These are phyloP conservation scores for Pseudozyma sp. DNA, from an alignment of 1,284 basidiomycete species.

Conservation along the genomic window DNA sequence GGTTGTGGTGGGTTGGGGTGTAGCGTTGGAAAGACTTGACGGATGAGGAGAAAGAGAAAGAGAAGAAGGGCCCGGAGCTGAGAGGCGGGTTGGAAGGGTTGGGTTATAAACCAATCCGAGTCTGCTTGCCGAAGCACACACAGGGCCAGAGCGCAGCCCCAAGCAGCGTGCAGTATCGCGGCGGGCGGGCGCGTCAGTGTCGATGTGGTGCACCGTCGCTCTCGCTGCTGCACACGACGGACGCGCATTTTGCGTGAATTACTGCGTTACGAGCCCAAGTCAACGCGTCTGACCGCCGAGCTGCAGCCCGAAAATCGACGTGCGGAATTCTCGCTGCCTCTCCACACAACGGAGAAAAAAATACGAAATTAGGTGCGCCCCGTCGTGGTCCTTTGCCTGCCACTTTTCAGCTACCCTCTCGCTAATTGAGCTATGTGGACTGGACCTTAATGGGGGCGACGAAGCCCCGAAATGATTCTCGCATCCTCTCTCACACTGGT, in stretches of 20 bases:
- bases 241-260: too few species aligned
- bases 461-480: conserved; percentile 13
- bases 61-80: conserved; percentile 25
- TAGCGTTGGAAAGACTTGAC: conserved; percentile 26
- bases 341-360: conserved; percentile 1
- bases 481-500: not conserved
- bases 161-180: not conserved
- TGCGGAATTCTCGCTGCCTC: conserved; percentile 5
- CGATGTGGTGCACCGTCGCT: not conserved
- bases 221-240: not conserved
- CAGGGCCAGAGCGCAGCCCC: not conserved
- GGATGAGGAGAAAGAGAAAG: conserved; percentile 33
- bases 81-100: conserved; percentile 11
- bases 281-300: conserved; percentile 11
- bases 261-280: too few species aligned
- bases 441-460: conserved; percentile 8
- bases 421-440: too few species aligned
- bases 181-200: not conserved
- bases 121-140: not conserved
- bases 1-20: conserved; percentile 16
- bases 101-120: conserved; percentile 44
- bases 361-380: not conserved
- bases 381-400: too few species aligned
- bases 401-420: too few species aligned
- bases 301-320: not conserved